phyloP scores from a whole-genome alignment of 331 rosid genomes.

The Acacia pycnantha region DNA sequence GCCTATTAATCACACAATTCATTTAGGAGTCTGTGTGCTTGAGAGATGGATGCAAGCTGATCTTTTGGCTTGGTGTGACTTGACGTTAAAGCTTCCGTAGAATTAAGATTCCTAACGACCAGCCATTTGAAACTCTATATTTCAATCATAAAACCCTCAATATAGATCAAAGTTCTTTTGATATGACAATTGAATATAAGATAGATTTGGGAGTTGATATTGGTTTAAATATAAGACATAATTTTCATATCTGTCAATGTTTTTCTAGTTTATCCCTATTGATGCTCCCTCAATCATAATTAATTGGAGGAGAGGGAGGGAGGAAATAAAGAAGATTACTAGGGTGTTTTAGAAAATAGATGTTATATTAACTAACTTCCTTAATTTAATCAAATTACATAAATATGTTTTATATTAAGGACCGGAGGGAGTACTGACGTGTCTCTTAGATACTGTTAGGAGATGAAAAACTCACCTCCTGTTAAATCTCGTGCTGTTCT shows the following conservation, averaged over 20 bases:
- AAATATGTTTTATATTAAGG: too few species aligned
- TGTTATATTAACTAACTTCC: too few species aligned
- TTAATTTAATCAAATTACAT: too few species aligned
- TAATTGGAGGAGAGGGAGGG: too few species aligned
- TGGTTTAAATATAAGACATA: too few species aligned
- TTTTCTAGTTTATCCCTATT: too few species aligned
- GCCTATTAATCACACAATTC: neutral
- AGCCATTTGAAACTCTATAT: slow-evolving; percentile 5
- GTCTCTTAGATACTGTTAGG: neutral
- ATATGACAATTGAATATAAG: neutral
- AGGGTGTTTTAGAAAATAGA: too few species aligned
- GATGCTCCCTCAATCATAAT: too few species aligned
- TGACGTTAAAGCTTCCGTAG: neutral
- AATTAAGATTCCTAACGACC: neutral
- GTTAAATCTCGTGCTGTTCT: neutral
- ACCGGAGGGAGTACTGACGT: neutral
- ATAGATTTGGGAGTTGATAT: too few species aligned
- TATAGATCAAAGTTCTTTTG: neutral
- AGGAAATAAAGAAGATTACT: too few species aligned
- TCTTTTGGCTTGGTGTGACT: slow-evolving; percentile 22
- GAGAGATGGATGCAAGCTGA: slow-evolving; percentile 9
- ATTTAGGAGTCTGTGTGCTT: neutral
- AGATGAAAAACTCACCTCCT: neutral
- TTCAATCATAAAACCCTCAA: neutral
- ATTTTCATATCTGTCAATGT: too few species aligned